Evolutionary conservation across 1,284 basidiomycete genomes (phyloP).

Genomic region (Ustanciosporium gigantosporum): DNA sequence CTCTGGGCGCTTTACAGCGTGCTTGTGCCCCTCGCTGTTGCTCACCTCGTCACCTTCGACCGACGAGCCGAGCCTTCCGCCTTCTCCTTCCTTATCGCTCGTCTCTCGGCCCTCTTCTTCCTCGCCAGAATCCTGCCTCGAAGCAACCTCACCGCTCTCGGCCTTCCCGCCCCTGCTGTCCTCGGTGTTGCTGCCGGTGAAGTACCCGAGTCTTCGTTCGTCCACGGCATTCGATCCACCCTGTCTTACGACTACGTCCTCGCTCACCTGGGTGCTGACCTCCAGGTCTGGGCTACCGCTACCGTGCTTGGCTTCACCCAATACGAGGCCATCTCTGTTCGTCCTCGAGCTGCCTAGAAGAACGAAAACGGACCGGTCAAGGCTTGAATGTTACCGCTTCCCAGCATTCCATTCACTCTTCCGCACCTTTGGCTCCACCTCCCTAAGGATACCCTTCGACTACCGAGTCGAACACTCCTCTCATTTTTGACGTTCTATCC

Average conservation of each 20-base stretch:
- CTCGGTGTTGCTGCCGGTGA: constrained; percentile 47
- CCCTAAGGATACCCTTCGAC: not conserved
- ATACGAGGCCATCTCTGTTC: constrained; percentile 39
- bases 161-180: constrained; percentile 22
- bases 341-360: constrained; percentile 29
- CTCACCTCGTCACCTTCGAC: constrained; percentile 51
- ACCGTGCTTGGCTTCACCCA: constrained; percentile 37
- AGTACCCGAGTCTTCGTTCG: constrained; percentile 24
- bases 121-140: constrained; percentile 27
- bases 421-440: not conserved
- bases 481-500: too few relatives aligned
- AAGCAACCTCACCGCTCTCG: constrained; percentile 24
- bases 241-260: constrained; percentile 40
- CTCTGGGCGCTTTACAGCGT: constrained; percentile 50
- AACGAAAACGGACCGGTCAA: too few relatives aligned
- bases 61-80: constrained; percentile 39
- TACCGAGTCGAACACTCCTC: too few relatives aligned
- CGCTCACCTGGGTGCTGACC: constrained; percentile 26
- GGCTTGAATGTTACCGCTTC: too few relatives aligned
- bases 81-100: constrained; percentile 43
- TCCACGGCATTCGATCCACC: constrained; percentile 16
- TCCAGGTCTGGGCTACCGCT: constrained; percentile 45
- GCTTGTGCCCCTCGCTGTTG: constrained; percentile 33
- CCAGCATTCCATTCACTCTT: too few relatives aligned
- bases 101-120: constrained; percentile 45